Percentiles rank a stretch among this genome's conserved stretches.
Evolutionary conservation across 2,329 filamentous ascomycete species (phyloP).

Genomic region (Xylaria digitata): DNA sequence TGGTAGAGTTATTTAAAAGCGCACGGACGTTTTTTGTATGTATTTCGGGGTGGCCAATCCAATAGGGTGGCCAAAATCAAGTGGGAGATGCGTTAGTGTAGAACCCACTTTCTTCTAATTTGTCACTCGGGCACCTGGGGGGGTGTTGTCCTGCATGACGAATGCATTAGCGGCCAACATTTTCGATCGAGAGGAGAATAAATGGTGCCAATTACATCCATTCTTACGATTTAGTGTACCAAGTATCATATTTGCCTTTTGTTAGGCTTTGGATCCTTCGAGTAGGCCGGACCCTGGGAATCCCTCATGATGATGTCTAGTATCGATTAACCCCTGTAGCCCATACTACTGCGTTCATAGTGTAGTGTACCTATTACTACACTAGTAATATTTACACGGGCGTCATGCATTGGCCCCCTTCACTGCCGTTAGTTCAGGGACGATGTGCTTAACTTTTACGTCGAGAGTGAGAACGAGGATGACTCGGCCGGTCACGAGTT

Average conservation of each 20-base stretch:
- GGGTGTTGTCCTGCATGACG: not conserved
- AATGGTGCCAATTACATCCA: no score
- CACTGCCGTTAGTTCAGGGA: not conserved
- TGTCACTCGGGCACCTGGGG: no score
- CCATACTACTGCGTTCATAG: not conserved
- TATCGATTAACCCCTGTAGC: not conserved
- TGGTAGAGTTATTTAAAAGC: no score
- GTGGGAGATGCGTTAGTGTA: no score
- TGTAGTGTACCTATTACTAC: not conserved
- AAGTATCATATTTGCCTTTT: constrained; percentile 2
- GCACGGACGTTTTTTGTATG: no score
- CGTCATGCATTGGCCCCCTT: not conserved
- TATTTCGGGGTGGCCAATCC: no score
- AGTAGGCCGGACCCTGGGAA: constrained; percentile 5
- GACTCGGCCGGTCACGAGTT: not conserved
- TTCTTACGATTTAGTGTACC: no score
- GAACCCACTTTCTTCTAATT: no score
- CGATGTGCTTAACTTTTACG: not conserved
- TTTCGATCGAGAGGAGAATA: not conserved
- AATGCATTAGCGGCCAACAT: constrained; percentile 10
- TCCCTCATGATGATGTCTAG: not conserved
- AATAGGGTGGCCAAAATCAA: no score
- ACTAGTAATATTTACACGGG: not conserved
- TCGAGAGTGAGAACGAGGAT: not conserved
- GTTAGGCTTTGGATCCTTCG: not conserved